Percentiles rank a stretch among this genome's conserved stretches.
Evolutionary conservation across 306 rosid species (phyloP).

Genomic region (Cucurbita maxima): DNA sequence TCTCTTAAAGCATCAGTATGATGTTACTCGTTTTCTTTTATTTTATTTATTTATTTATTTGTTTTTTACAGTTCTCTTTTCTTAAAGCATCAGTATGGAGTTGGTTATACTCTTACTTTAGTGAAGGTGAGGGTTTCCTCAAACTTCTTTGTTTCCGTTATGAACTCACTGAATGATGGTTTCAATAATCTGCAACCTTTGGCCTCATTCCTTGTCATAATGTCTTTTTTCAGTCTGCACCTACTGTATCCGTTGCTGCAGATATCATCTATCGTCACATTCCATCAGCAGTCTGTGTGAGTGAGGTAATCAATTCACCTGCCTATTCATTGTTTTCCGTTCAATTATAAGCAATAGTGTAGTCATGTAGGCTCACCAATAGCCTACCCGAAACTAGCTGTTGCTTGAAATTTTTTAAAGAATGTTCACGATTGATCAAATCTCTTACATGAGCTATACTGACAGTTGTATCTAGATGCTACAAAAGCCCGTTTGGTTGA

Average conservation of each 20-base stretch:
- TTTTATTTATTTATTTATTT: background rate
- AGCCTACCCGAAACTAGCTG: no score
- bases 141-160: slow-evolving; percentile 8
- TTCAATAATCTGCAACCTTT: background rate
- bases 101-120: slow-evolving; percentile 85
- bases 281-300: slow-evolving; percentile 85
- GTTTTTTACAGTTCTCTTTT: slow-evolving; percentile 68
- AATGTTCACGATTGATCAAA: background rate
- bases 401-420: background rate
- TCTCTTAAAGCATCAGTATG: slow-evolving; percentile 82
- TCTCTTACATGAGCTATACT: background rate
- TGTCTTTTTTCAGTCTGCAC: slow-evolving; percentile 56
- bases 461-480: background rate
- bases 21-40: background rate
- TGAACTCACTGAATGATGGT: slow-evolving; percentile 6
- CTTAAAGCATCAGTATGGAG: slow-evolving; percentile 94
- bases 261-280: slow-evolving; percentile 75
- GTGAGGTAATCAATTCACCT: slow-evolving; percentile 48
- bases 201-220: slow-evolving; percentile 2
- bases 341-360: background rate
- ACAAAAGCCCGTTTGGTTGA: background rate
- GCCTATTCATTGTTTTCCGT: background rate
- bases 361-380: no score
- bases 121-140: slow-evolving; percentile 51
- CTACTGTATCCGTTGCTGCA: slow-evolving; percentile 68